Percentiles rank a stretch among this genome's conserved stretches.
Conservation (phyloP, 1,139 yeast genomes). For the Candida dubliniensis region DNA sequence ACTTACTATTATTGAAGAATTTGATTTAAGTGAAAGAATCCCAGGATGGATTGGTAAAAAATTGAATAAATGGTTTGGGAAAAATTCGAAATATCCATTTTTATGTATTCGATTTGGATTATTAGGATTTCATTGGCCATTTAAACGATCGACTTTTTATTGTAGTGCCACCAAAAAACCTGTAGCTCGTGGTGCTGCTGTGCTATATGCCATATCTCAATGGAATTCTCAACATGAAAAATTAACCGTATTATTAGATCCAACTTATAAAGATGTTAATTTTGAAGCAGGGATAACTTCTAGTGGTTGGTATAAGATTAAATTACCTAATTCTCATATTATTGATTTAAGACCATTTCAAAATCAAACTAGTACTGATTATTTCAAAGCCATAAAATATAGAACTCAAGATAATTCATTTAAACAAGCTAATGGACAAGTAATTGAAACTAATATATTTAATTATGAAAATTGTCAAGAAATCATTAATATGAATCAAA, state of each 20-base stretch:
- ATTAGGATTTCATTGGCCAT: constrained; percentile 50
- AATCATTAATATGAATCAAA: constrained; percentile 35
- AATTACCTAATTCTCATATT: constrained; percentile 41
- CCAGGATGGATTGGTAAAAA: constrained; percentile 28
- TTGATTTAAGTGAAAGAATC: constrained; percentile 37
- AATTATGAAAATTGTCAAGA: constrained; percentile 27
- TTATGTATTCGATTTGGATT: constrained; percentile 40
- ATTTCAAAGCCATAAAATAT: constrained; percentile 41
- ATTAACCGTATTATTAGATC: constrained; percentile 39
- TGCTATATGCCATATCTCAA: constrained; percentile 34
- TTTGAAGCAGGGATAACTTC: constrained; percentile 35
- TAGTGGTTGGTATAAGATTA: constrained; percentile 39
- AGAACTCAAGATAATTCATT: constrained; percentile 38
- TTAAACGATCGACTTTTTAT: constrained; percentile 40
- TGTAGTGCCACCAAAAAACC: constrained; percentile 38
- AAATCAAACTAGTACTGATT: constrained; percentile 30
- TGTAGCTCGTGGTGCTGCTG: constrained; percentile 42
- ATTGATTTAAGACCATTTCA: constrained; percentile 38
- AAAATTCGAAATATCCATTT: constrained; percentile 27
- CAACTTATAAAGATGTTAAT: constrained; percentile 34
- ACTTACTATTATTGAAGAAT: constrained; percentile 34
- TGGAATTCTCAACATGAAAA: constrained; percentile 33
- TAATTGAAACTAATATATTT: constrained; percentile 24
- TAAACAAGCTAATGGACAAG: constrained; percentile 34
- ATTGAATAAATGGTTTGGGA: constrained; percentile 28